Evolutionary conservation across 78 protist genomes (phyloP).

Genomic region (Pigoraptor vietnamica): DNA sequence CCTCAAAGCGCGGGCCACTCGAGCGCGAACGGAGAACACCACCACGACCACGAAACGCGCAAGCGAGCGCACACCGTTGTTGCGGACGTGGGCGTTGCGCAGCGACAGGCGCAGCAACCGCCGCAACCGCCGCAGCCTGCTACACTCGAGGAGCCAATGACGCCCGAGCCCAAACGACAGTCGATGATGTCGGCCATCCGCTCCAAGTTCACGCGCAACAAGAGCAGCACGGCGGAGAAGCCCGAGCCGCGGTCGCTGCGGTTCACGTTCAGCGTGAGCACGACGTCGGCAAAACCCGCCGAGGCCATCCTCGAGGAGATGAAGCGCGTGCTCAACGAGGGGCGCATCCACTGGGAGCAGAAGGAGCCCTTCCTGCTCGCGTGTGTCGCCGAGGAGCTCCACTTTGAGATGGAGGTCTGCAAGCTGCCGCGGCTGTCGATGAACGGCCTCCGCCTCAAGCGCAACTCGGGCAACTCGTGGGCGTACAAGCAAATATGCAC

Average conservation of each 20-base stretch:
- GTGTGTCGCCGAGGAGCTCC: not conserved
- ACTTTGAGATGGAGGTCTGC: constrained; percentile 14
- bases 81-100: not conserved
- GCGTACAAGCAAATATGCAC: constrained; percentile 10
- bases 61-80: not conserved
- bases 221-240: not conserved
- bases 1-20: not conserved
- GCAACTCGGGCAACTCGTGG: constrained; percentile 21
- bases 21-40: not conserved
- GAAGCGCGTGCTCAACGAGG: not conserved
- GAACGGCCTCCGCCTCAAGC: constrained; percentile 25
- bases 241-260: not conserved
- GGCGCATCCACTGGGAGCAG: not conserved
- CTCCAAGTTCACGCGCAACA: not conserved
- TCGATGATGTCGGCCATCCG: not conserved
- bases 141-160: not conserved
- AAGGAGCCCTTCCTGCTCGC: not conserved
- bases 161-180: not conserved
- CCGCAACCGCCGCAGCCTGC: not conserved
- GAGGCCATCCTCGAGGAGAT: not conserved
- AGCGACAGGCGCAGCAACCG: not conserved
- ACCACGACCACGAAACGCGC: not conserved
- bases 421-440: not conserved
- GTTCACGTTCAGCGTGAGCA: not conserved
- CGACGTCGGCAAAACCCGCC: not conserved